phyloP scores from a whole-genome alignment of 1,139 yeast species.

The Trichomonascaceae sp. region DNA sequence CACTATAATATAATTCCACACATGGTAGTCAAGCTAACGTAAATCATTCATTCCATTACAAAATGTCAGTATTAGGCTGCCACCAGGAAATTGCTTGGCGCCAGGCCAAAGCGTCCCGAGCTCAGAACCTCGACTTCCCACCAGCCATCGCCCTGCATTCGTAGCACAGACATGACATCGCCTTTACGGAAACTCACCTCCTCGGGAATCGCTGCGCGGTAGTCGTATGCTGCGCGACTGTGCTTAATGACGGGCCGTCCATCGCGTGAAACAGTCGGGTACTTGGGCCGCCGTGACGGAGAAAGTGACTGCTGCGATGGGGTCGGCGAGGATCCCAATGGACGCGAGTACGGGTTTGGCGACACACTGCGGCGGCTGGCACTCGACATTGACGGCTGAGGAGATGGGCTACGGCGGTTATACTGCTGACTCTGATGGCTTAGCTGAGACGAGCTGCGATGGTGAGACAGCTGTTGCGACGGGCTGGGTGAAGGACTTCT shows the following conservation, averaged over 20 bases:
- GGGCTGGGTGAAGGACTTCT: not conserved
- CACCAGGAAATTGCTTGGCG: constrained; percentile 57
- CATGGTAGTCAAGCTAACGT: too few species aligned
- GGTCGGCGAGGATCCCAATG: not conserved
- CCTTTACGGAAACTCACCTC: constrained; percentile 65
- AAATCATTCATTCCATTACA: too few species aligned
- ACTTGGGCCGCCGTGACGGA: not conserved
- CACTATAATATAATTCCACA: too few species aligned
- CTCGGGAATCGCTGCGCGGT: constrained; percentile 66
- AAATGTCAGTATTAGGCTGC: too few species aligned
- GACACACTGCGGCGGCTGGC: not conserved
- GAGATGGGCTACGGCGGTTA: not conserved
- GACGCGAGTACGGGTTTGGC: not conserved
- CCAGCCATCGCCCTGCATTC: constrained; percentile 83
- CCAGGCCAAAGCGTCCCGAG: constrained; percentile 47
- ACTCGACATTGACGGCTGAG: too few species aligned
- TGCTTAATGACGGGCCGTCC: constrained; percentile 44
- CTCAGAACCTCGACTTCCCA: constrained; percentile 67
- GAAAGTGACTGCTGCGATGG: not conserved
- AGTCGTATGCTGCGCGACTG: constrained; percentile 58
- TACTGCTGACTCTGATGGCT: not conserved
- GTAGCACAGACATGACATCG: constrained; percentile 56
- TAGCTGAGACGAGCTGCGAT: not conserved
- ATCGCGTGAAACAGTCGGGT: constrained; percentile 30
- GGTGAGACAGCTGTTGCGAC: not conserved